These are phyloP conservation scores for Termitomyces sp. DNA, from an alignment of 768 basidiomycete species.

Conservation along the genomic window DNA sequence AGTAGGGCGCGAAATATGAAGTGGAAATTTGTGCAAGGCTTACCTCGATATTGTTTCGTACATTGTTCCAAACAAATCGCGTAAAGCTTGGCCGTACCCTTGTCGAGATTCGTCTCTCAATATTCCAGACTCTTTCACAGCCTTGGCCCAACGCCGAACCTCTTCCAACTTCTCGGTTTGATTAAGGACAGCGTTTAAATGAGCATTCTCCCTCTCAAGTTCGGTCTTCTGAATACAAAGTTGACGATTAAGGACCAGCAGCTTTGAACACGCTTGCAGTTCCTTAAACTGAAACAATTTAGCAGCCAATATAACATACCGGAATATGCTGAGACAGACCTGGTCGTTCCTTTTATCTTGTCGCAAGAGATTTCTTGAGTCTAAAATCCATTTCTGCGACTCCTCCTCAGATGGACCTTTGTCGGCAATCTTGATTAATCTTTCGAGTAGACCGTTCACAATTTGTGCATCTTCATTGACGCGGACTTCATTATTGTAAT, in stretches of 20 bases:
- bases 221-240: not conserved
- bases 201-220: not conserved
- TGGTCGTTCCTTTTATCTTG: not conserved
- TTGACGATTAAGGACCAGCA: not conserved
- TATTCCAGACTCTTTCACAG: not conserved
- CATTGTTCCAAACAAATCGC: not conserved
- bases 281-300: not conserved
- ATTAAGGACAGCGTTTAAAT: not conserved
- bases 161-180: not conserved
- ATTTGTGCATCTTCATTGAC: not conserved
- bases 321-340: not conserved
- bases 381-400: not conserved
- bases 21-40: not conserved
- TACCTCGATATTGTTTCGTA: not conserved
- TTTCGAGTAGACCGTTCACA: not conserved
- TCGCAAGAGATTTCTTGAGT: not conserved
- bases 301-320: not conserved
- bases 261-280: not conserved
- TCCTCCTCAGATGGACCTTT: not conserved
- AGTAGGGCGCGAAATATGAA: not conserved
- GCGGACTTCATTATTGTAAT: not conserved
- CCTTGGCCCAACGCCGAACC: not conserved
- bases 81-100: not conserved
- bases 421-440: not conserved
- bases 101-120: not conserved